A percentile compares a stretch with the other conserved stretches of the same genome.
Conservation (phyloP, 1,284 basidiomycete species). For the Ceratorhiza oryzae-sativae region DNA sequence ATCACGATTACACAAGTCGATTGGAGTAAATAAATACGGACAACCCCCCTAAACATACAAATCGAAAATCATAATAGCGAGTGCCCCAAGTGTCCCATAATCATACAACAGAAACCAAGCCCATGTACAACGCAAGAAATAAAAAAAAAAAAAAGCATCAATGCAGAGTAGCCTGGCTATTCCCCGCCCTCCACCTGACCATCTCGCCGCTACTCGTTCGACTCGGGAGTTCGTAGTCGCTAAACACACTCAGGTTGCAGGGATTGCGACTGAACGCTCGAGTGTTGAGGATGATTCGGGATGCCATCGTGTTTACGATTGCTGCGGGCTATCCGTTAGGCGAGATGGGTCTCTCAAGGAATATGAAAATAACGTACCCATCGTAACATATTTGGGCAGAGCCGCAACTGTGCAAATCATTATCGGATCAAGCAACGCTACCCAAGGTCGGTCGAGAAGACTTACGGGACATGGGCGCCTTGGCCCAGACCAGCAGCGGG, state of each 20-base stretch:
- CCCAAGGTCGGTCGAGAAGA: background rate
- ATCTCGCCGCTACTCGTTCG: background rate
- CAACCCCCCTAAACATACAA: too few species aligned
- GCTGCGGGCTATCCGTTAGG: background rate
- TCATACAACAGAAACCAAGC: too few species aligned
- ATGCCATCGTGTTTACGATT: slow-evolving; percentile 23
- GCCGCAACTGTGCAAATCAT: background rate
- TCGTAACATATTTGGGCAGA: slow-evolving; percentile 16
- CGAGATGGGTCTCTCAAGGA: too few species aligned
- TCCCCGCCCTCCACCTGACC: too few species aligned
- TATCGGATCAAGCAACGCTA: background rate
- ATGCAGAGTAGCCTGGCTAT: too few species aligned
- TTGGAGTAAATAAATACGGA: too few species aligned
- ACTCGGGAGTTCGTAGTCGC: slow-evolving; percentile 9
- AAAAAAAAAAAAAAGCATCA: too few species aligned
- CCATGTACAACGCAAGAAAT: too few species aligned
- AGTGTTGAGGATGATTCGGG: slow-evolving; percentile 17
- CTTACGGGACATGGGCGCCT: slow-evolving; percentile 17
- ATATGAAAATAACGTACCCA: background rate
- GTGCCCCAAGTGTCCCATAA: too few species aligned
- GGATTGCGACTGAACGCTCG: background rate
- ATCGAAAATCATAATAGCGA: too few species aligned
- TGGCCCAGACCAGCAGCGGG: slow-evolving; percentile 19
- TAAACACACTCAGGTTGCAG: background rate
- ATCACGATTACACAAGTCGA: too few species aligned